phyloP scores from a whole-genome alignment of 352 stramenopile genomes.

The Phytopythium cucurbitacearum region DNA sequence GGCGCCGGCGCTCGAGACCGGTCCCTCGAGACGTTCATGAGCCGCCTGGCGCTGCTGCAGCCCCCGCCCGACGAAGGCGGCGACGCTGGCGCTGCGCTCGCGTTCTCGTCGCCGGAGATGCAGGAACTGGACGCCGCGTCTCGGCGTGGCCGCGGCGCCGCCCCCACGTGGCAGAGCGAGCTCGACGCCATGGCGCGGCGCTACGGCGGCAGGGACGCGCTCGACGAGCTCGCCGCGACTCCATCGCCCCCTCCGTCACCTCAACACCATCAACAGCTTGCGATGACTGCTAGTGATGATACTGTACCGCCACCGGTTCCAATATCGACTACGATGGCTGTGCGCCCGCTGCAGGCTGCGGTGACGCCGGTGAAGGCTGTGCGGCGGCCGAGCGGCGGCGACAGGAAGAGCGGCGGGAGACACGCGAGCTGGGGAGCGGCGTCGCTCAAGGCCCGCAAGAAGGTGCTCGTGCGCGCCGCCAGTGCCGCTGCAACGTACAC shows the following conservation, averaged over 20 bases:
- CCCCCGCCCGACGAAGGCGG: constrained; percentile 1
- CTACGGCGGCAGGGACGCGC: constrained; percentile 27
- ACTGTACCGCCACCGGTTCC: no score
- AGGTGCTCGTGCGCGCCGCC: not conserved
- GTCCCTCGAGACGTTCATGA: constrained; percentile 66
- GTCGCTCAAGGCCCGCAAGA: no score
- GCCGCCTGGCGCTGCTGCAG: constrained; percentile 41
- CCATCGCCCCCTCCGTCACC: constrained; percentile 2
- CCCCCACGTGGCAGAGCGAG: constrained; percentile 34
- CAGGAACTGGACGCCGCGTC: constrained; percentile 15
- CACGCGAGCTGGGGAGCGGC: no score
- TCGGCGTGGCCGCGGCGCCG: not conserved
- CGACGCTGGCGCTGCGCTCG: constrained; percentile 9
- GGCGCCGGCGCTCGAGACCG: constrained; percentile 25
- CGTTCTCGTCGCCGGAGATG: constrained; percentile 45
- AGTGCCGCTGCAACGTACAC: not conserved
- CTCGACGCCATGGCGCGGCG: constrained; percentile 53
- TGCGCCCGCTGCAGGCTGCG: no score
- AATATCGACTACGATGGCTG: no score
- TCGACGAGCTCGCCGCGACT: constrained; percentile 10
- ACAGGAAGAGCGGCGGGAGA: no score
- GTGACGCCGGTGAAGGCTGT: no score
- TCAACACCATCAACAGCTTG: constrained; percentile 3
- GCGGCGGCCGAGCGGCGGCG: no score
- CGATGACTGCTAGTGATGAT: constrained; percentile 7